Base-by-base conservation (phyloP, 257 asterid species). In the Nicotiana undulata region DNA sequence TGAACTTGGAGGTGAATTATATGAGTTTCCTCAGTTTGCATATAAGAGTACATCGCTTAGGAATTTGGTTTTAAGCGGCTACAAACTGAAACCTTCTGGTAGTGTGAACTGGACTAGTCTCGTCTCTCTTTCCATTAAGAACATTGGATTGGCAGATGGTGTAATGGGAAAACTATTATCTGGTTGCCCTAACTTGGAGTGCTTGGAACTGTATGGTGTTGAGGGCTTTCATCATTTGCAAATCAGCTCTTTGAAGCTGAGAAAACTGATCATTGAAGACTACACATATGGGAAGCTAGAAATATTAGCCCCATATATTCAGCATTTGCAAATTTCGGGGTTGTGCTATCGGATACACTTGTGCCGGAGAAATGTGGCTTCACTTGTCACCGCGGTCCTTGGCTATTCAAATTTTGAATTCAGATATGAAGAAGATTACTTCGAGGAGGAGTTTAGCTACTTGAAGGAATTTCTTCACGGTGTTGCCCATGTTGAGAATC, bases 91-190 rank as follows among this genome's bases (percentile, higher is more conserved):
- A 9, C 77, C 20, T 70, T 6, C 32, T 28, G 34, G 15, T 1
- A 12, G 29, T 70, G 58, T 70, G 9, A 40, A 20, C 31, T 70
- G 77, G 77, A 22, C 20, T 5, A 22, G 24, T 12, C 77, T 70
- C 4, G n/a, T 40, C 20, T 40, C 58, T 20, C 77, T 70, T 12
- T 40, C 77, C 11, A 3, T 67, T n/a, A n/a, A 31, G 9, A 0
- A 9, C 4, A n/a, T n/a, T n/a, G n/a, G n/a, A n/a, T 11, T 67
- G 40, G 6, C 40, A 0, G 9, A 6, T 0, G 1, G 9, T 5
- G 0, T 34, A 5, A 1, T 34, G n/a, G n/a, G 2, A 34, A 0
- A 34, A 6, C 2, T 34, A 34, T 5, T 34, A 34, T 34, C 40
- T 1, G 40, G 40, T 34, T 34, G 40, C 40, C 40, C 9, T 34